These are phyloP conservation scores for Citrullus mucosospermus DNA, from an alignment of 306 rosid species.

Conservation along the genomic window DNA sequence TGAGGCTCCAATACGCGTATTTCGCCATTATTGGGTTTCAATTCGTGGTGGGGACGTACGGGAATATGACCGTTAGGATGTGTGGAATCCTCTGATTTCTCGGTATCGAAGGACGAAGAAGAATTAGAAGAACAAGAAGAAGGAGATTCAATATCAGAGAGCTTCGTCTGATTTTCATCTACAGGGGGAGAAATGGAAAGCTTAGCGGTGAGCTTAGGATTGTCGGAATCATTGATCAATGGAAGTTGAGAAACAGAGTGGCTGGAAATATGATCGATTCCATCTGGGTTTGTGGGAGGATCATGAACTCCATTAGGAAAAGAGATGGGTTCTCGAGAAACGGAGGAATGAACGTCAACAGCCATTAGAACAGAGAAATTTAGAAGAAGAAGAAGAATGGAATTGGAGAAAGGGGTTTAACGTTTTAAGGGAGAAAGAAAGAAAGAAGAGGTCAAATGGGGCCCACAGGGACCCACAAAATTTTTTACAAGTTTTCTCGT, in stretches of 20 bases:
- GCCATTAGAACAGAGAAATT: not conserved
- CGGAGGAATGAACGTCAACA: not conserved
- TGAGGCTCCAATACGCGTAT: conserved; percentile 28
- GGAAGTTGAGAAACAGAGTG: not conserved
- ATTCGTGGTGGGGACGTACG: not conserved
- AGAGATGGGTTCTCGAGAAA: conserved; percentile 4
- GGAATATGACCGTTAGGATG: not conserved
- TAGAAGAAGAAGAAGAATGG: not conserved
- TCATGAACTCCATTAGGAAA: not conserved
- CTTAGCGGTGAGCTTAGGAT: not conserved
- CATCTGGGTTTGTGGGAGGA: not conserved
- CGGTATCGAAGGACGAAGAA: not conserved
- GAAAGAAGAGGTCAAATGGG: conserved; percentile 17
- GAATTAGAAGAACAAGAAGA: not conserved
- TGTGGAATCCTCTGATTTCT: not conserved
- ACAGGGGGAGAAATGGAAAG: not conserved
- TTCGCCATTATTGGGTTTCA: not conserved
- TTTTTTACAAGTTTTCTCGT: not conserved
- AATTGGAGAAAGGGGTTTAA: conserved; percentile 2
- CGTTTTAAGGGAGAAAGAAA: conserved; percentile 2
- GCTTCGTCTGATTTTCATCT: not conserved
- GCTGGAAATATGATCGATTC: not conserved
- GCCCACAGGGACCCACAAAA: not conserved
- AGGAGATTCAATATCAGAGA: not conserved
- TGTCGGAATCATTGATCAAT: not conserved